Evolutionary conservation across 352 stramenopile genomes (phyloP).

Genomic region (Phytophthora rubi): DNA sequence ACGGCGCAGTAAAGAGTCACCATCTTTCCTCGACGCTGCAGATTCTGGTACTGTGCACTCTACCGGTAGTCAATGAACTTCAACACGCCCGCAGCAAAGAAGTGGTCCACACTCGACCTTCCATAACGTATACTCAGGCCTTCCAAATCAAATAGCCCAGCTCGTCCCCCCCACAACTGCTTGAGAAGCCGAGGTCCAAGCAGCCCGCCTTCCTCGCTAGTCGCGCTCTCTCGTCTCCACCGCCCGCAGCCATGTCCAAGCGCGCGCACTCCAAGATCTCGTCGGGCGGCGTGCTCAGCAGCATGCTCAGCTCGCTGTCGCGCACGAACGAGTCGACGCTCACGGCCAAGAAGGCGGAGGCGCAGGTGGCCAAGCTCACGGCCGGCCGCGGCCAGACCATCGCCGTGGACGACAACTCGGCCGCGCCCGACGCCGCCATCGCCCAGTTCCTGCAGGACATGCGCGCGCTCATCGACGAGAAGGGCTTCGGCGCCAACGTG

Average conservation of each 20-base stretch:
- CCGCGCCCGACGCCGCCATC: slow-evolving; percentile 78
- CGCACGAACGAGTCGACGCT: slow-evolving; percentile 80
- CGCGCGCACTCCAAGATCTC: slow-evolving; percentile 59
- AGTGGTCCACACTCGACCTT: neutral
- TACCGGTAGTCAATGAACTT: neutral
- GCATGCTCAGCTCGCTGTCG: slow-evolving; percentile 77
- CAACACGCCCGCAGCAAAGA: neutral
- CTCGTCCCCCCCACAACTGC: slow-evolving; percentile 11
- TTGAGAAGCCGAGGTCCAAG: slow-evolving; percentile 8
- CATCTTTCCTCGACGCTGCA: no score
- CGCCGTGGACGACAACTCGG: slow-evolving; percentile 66
- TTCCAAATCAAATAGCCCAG: neutral
- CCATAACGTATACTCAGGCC: slow-evolving; percentile 6
- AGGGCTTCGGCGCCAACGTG: slow-evolving; percentile 77
- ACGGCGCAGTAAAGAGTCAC: no score
- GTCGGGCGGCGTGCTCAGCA: slow-evolving; percentile 52
- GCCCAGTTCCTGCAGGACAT: slow-evolving; percentile 84
- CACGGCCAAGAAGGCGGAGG: slow-evolving; percentile 77
- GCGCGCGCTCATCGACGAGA: slow-evolving; percentile 77
- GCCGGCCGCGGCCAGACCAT: slow-evolving; percentile 76
- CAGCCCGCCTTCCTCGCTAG: neutral
- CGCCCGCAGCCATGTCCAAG: slow-evolving; percentile 70
- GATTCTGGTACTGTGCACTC: no score
- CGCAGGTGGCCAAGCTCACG: slow-evolving; percentile 75
- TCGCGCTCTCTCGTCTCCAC: neutral